Evolutionary conservation across 805 yeast species (phyloP), one percentile per base, ranked within the genome.

Genomic region (Starmerella cellae): DNA sequence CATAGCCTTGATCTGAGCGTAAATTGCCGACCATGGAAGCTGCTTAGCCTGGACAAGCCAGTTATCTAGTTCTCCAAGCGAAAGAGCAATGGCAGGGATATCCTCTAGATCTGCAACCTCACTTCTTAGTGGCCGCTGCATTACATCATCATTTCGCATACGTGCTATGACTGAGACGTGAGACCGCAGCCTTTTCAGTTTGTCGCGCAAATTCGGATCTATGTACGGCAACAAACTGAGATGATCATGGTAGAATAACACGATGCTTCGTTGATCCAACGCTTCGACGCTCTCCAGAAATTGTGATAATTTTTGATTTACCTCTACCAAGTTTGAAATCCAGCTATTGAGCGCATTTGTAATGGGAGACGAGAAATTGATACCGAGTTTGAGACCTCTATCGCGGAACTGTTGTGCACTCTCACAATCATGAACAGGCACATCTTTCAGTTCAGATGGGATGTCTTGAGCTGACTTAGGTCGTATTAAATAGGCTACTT

Each of bases 1-100:
- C 27, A 47, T 32, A 16, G 21, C 22, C 20, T 35, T 24, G n/a
- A 47, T 30, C 24, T 39, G 48, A 4, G 34, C 20, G 5, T 39
- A 21, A 10, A 47, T 42, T 6, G 36, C 16, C 5, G 23, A 22
- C 48, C 48, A 47, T 33, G 45, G 48, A 11, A 44, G 43, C 9
- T 21, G 9, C 20, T 45, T 40, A 8, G 48, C 50, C 14, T 17
- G 22, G 4, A 13, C 27, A 1, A 44, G 44, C 50, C 50, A 47
- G 32, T 1, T 16, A 14, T 44, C 41, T 6, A 47, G 42, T 8
- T 42, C 35, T 10, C 14, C 17, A 10, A 17, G 33, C n/a, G n/a
- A 23, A 13, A 6, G 9, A 9, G 8, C 14, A 8, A 37, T 22
- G 11, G 29, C 26, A 6, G 40, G 39, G 17, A 41, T 20, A 4